Evolutionary conservation across 2,329 filamentous ascomycete genomes (phyloP).

Genomic region (Malbranchea zuffiana): DNA sequence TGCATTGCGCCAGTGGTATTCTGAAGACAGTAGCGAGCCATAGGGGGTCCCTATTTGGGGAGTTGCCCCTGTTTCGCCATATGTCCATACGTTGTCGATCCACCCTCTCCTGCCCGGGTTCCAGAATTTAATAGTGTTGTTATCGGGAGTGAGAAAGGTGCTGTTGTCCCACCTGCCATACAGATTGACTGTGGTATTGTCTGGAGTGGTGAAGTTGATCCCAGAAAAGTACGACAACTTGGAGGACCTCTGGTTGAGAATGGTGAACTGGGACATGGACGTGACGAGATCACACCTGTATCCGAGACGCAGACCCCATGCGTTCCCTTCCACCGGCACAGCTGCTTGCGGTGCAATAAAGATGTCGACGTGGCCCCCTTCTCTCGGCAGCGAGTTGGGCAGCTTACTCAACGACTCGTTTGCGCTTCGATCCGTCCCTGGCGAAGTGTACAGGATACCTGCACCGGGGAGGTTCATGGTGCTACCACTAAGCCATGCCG

Average conservation of each 20-base stretch:
- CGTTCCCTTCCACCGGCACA: conserved; percentile 4
- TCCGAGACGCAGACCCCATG: conserved; percentile 12
- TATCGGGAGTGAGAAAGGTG: conserved; percentile 6
- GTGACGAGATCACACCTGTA: conserved; percentile 11
- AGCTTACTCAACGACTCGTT: background rate
- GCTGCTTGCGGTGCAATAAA: conserved; percentile 11
- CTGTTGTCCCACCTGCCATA: background rate
- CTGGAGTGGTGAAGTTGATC: too few species aligned
- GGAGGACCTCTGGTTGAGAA: conserved; percentile 7
- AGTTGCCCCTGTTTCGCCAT: conserved; percentile 5
- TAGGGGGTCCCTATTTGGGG: background rate
- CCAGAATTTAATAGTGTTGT: conserved; percentile 5
- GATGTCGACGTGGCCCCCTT: conserved; percentile 4
- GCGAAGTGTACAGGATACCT: conserved; percentile 10
- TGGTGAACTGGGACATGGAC: conserved; percentile 11
- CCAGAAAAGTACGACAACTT: background rate
- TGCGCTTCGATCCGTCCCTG: conserved; percentile 9
- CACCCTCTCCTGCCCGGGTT: background rate
- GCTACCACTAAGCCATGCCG: conserved; percentile 4
- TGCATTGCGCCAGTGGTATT: conserved; percentile 1
- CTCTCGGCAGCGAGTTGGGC: conserved; percentile 9
- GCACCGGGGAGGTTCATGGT: conserved; percentile 7
- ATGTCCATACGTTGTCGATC: conserved; percentile 2
- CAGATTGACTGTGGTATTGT: background rate
- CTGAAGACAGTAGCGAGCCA: background rate